Evolutionary conservation across 192 early-diverging fungal species (phyloP).

Genomic region (Entomortierella lignicola): DNA sequence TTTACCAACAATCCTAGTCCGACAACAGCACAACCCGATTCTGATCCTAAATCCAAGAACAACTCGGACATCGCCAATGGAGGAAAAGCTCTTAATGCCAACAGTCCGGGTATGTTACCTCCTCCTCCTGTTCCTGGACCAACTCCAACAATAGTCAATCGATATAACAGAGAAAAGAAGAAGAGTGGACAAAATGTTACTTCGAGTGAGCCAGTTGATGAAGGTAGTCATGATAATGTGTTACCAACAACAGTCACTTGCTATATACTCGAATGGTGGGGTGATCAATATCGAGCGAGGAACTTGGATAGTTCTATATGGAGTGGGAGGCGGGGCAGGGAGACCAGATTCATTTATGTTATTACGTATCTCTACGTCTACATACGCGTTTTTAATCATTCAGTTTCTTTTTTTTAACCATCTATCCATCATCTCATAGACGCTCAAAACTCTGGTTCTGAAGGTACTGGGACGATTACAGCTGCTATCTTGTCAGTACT

Average conservation of each 20-base stretch:
- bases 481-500: slow-evolving; percentile 32
- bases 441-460: slow-evolving; percentile 1
- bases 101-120: slow-evolving; percentile 44
- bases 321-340: no score
- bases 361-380: no score
- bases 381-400: background rate
- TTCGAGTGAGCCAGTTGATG: slow-evolving; percentile 14
- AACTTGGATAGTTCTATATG: no score
- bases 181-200: slow-evolving; percentile 4
- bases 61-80: slow-evolving; percentile 1
- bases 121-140: slow-evolving; percentile 14
- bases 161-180: slow-evolving; percentile 7
- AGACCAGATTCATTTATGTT: no score
- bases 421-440: background rate
- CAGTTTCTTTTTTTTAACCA: background rate
- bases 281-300: no score
- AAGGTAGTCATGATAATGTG: slow-evolving; percentile 28
- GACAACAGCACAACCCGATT: background rate
- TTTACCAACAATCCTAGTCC: no score
- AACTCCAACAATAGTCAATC: slow-evolving; percentile 3
- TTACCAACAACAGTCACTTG: no score
- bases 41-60: slow-evolving; percentile 6
- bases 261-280: no score
- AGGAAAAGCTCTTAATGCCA: slow-evolving; percentile 26
- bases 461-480: slow-evolving; percentile 10